Evolutionary conservation across 1,139 yeast genomes (phyloP).

Genomic region (Hemisphaericaspora xylofermentans): DNA sequence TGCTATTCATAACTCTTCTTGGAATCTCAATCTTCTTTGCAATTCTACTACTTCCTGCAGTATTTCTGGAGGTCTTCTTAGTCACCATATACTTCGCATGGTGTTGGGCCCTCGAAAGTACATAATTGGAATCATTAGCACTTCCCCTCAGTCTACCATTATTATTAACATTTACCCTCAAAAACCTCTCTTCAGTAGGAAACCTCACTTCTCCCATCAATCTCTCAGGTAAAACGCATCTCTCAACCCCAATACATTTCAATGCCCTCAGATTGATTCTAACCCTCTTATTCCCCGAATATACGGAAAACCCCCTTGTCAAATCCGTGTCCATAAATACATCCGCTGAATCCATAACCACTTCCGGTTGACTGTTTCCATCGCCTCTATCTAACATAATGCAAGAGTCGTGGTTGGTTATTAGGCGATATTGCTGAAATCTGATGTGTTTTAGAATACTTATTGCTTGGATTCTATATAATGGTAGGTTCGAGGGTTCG

Average conservation of each 20-base stretch:
- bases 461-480: conserved; percentile 5
- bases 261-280: conserved; percentile 7
- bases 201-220: conserved; percentile 5
- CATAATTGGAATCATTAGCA: neutral
- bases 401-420: conserved; percentile 5
- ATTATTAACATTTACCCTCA: too few species aligned
- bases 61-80: too few species aligned
- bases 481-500: neutral
- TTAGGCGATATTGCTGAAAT: conserved; percentile 9
- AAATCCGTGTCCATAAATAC: conserved; percentile 8
- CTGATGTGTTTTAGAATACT: conserved; percentile 8
- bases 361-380: conserved; percentile 4
- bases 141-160: neutral
- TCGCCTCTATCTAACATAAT: conserved; percentile 8
- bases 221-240: neutral
- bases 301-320: conserved; percentile 9
- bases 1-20: neutral
- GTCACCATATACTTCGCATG: too few species aligned
- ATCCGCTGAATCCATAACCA: conserved; percentile 2
- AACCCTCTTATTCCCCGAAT: conserved; percentile 6
- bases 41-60: neutral
- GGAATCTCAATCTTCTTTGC: neutral
- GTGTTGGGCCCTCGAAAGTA: neutral
- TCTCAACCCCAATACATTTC: conserved; percentile 3
- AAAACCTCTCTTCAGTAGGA: conserved; percentile 8